Percentiles rank a stretch among this genome's conserved stretches.
Evolutionary conservation across 2,329 filamentous ascomycete genomes (phyloP).

Genomic region (Bipolaris cookei): DNA sequence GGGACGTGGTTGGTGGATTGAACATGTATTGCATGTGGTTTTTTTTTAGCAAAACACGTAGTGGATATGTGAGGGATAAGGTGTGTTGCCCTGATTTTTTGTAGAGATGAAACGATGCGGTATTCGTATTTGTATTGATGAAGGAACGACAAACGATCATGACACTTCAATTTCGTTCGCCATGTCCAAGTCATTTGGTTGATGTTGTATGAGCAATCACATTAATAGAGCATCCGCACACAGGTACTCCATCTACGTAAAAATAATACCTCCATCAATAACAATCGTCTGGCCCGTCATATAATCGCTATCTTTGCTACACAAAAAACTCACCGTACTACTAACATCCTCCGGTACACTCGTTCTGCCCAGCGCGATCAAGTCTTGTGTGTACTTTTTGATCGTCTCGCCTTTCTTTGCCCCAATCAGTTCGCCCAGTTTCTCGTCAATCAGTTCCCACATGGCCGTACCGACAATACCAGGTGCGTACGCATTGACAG

Average conservation of each 20-base stretch:
- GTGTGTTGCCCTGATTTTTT: too few species aligned
- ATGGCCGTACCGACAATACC: constrained; percentile 71
- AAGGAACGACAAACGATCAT: too few species aligned
- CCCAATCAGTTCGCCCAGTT: constrained; percentile 60
- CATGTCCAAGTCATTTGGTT: background rate
- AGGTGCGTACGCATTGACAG: constrained; percentile 70
- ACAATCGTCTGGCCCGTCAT: constrained; percentile 70
- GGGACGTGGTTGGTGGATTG: background rate
- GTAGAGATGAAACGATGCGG: too few species aligned
- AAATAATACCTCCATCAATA: constrained; percentile 66
- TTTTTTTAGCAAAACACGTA: too few species aligned
- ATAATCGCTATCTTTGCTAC: constrained; percentile 65
- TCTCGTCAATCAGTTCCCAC: constrained; percentile 72
- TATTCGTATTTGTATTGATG: too few species aligned
- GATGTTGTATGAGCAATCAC: background rate
- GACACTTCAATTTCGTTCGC: background rate
- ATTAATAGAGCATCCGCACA: background rate
- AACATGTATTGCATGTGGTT: too few species aligned
- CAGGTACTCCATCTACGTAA: constrained; percentile 38
- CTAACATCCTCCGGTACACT: constrained; percentile 69
- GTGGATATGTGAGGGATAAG: too few species aligned
- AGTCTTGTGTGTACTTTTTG: constrained; percentile 60
- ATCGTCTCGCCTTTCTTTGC: constrained; percentile 61
- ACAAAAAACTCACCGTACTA: constrained; percentile 67
- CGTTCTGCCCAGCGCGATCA: constrained; percentile 64